Evolutionary conservation across 1,139 yeast genomes (phyloP), one percentile per base, ranked within the genome.

Genomic region (Yamadazyma sp.): DNA sequence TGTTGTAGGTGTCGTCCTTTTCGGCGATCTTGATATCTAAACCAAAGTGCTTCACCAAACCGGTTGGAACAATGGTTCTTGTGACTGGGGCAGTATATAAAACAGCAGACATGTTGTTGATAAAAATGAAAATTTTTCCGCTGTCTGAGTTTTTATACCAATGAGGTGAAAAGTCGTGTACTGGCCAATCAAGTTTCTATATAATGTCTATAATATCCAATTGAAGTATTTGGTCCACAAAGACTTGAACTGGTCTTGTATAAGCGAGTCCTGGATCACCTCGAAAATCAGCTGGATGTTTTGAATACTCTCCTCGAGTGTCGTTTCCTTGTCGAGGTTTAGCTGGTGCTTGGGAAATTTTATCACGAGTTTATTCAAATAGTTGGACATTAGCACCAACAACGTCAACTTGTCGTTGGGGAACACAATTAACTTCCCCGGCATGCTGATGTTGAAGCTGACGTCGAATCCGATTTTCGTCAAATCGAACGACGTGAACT

Each of bases 91-190:
- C 70, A 44, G 70, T 73, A 66, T 67, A 82, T 59, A 82, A 68
- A 54, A 86, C 80, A 56, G 87, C 87, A 42, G 89, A 79, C 90
- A 83, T 84, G 12, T 6, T 25, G 5, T 11, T n/a, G n/a, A n/a
- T 11, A 18, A 29, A 29, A n/a, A 20, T 17, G 23, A 22, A 31
- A 31, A 26, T 17, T 37, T 37, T 29, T 28, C 26, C 37, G 11
- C 31, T 17, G 6, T 6, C 14, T 4, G 15, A 6, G 7, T 18
- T 18, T 18, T 17, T 22, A n/a, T n/a, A n/a, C n/a, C 27, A 23
- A 31, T 23, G 25, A 23, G 25, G n/a, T 23, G 25, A 23, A 11
- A 12, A 7, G 28, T 27, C 29, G 29, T 27, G 29, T 27, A 16
- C 29, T 7, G 8, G 8, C 10, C 20, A 7, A 15, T 23, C 4